These are phyloP conservation scores for Xylariales sp. DNA, from an alignment of 2,329 filamentous ascomycete genomes.

Conservation along the genomic window DNA sequence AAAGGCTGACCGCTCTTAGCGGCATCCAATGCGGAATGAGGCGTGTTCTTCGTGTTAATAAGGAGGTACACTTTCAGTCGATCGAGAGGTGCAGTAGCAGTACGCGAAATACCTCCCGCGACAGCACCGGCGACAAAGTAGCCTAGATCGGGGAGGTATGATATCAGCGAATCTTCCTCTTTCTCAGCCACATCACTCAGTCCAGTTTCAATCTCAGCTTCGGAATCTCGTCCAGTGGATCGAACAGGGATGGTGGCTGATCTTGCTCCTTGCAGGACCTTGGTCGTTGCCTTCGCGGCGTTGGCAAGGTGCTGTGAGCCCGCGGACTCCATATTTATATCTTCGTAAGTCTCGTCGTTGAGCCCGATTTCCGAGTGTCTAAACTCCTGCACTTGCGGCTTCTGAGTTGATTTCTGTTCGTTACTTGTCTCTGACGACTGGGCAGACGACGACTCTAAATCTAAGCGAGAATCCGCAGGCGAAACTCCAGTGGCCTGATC, in stretches of 20 bases:
- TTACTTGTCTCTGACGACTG: not conserved
- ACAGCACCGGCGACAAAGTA: slow-evolving; percentile 96
- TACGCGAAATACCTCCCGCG: slow-evolving; percentile 91
- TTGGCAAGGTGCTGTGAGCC: slow-evolving; percentile 12
- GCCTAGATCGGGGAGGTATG: slow-evolving; percentile 81
- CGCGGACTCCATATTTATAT: slow-evolving; percentile 12
- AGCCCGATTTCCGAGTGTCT: too few species aligned
- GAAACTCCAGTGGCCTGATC: slow-evolving; percentile 16
- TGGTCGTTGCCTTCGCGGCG: slow-evolving; percentile 11
- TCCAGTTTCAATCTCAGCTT: slow-evolving; percentile 22
- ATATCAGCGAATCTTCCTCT: slow-evolving; percentile 53
- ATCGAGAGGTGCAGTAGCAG: slow-evolving; percentile 92
- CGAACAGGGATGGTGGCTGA: slow-evolving; percentile 11
- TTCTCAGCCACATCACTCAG: slow-evolving; percentile 29
- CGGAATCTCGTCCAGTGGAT: slow-evolving; percentile 16
- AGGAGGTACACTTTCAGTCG: slow-evolving; percentile 96
- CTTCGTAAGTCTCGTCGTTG: slow-evolving; percentile 7
- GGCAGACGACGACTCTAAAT: not conserved
- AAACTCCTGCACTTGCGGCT: too few species aligned
- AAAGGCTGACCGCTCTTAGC: slow-evolving; percentile 67
- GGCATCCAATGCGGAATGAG: slow-evolving; percentile 55
- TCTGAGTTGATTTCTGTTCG: slow-evolving; percentile 8
- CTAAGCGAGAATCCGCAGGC: slow-evolving; percentile 11
- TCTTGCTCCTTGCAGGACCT: slow-evolving; percentile 13
- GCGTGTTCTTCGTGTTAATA: slow-evolving; percentile 69